phyloP scores from a whole-genome alignment of 345 rosid genomes.

The Durio zibethinus region DNA sequence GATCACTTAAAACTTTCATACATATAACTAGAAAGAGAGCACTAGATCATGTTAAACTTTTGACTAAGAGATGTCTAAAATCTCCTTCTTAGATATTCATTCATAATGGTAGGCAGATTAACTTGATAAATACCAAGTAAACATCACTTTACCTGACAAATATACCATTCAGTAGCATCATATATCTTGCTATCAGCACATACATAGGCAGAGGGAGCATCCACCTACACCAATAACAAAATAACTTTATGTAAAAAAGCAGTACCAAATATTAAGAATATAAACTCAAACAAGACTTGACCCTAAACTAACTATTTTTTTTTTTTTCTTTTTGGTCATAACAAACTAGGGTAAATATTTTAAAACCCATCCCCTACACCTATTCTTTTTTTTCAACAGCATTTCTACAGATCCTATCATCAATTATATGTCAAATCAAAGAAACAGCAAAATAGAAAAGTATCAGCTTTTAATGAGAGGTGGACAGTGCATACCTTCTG shows the following conservation, averaged over 20 bases:
- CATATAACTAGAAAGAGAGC: background rate
- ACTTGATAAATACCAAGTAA: slow-evolving; percentile 3
- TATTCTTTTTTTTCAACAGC: background rate
- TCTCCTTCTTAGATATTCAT: background rate
- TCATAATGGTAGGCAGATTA: background rate
- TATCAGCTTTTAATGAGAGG: background rate
- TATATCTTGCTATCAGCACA: slow-evolving; percentile 90
- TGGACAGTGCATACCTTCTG: slow-evolving; percentile 64
- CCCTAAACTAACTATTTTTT: background rate
- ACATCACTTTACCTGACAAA: slow-evolving; percentile 71
- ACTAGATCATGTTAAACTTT: background rate
- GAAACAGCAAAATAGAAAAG: background rate
- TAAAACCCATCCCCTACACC: background rate
- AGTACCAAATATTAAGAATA: background rate
- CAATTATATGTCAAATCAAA: background rate
- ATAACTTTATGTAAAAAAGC: slow-evolving; percentile 17
- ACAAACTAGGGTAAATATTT: background rate
- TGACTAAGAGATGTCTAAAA: background rate
- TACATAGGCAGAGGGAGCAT: slow-evolving; percentile 75
- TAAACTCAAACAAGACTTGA: background rate
- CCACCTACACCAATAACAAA: slow-evolving; percentile 49
- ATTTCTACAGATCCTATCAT: background rate
- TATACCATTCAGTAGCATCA: slow-evolving; percentile 92
- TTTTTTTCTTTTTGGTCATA: background rate
- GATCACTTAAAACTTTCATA: background rate